Percentiles rank a stretch among this genome's conserved stretches.
Conservation (phyloP, 2,329 filamentous ascomycete genomes). For the Penicillium psychrosexuale region DNA sequence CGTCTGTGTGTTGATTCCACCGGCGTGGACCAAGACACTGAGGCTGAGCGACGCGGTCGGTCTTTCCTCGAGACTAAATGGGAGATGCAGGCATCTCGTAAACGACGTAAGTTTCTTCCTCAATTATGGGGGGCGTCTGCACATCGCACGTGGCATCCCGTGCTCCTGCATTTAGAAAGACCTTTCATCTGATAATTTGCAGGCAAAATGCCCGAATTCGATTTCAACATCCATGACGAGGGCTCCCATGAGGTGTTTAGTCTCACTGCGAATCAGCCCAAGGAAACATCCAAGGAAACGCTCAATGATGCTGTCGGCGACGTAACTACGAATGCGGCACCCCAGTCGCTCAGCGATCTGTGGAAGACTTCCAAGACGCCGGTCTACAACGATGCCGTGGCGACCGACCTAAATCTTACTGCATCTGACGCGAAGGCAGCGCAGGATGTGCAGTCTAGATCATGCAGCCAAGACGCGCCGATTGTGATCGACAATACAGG, state of each 20-base stretch:
- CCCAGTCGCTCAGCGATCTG: slow-evolving; percentile 3
- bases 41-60: slow-evolving; percentile 24
- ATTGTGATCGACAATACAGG: not conserved
- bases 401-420: not conserved
- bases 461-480: slow-evolving; percentile 1
- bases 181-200: slow-evolving; percentile 5
- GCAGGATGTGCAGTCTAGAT: slow-evolving; percentile 12
- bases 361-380: slow-evolving; percentile 4
- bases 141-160: not conserved
- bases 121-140: not conserved
- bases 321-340: slow-evolving; percentile 9
- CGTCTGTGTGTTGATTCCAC: slow-evolving; percentile 29
- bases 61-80: slow-evolving; percentile 45
- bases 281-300: not conserved
- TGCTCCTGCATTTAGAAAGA: not conserved
- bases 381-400: slow-evolving; percentile 12
- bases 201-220: slow-evolving; percentile 23
- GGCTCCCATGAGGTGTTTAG: not conserved
- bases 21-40: slow-evolving; percentile 10
- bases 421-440: slow-evolving; percentile 10
- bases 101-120: slow-evolving; percentile 29
- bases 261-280: not conserved
- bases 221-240: slow-evolving; percentile 20
- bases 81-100: slow-evolving; percentile 33
- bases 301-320: slow-evolving; percentile 7